Evolutionary conservation across 1,284 basidiomycete species (phyloP).

Genomic region (Pisolithus thermaeus): DNA sequence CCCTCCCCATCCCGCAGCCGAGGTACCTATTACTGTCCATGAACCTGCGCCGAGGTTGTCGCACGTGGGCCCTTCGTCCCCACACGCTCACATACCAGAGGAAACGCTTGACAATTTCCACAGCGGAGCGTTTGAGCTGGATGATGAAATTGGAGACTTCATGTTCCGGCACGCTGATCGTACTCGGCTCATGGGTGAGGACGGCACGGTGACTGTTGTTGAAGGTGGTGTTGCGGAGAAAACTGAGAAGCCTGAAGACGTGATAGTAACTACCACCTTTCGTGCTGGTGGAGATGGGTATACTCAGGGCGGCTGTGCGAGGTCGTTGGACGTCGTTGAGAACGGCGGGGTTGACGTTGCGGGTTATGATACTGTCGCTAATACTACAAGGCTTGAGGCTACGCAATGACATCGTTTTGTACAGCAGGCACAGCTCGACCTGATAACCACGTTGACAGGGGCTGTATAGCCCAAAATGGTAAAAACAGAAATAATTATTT

Average conservation of each 20-base stretch:
- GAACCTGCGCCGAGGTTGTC: conserved; percentile 19
- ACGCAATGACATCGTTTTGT: not conserved
- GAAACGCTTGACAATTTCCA: conserved; percentile 21
- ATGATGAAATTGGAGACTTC: conserved; percentile 5
- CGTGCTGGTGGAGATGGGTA: not conserved
- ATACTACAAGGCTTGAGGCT: not conserved
- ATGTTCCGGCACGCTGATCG: not conserved
- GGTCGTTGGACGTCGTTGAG: not conserved
- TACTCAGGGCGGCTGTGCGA: not conserved
- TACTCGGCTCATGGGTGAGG: not conserved
- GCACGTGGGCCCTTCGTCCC: conserved; percentile 15
- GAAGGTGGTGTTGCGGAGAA: not conserved
- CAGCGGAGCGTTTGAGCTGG: conserved; percentile 24
- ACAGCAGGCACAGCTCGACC: not conserved
- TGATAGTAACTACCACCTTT: no score
- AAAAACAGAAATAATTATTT: not conserved
- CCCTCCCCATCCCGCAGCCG: not conserved
- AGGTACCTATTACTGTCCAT: not conserved
- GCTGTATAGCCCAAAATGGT: not conserved
- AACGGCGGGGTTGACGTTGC: not conserved
- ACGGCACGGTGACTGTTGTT: not conserved
- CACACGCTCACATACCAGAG: conserved; percentile 22
- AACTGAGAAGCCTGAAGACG: no score
- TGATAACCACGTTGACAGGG: not conserved
- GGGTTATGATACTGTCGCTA: not conserved